These are phyloP conservation scores for Grosmannia serpens DNA, from an alignment of 2,329 filamentous ascomycete species.

Conservation along the genomic window DNA sequence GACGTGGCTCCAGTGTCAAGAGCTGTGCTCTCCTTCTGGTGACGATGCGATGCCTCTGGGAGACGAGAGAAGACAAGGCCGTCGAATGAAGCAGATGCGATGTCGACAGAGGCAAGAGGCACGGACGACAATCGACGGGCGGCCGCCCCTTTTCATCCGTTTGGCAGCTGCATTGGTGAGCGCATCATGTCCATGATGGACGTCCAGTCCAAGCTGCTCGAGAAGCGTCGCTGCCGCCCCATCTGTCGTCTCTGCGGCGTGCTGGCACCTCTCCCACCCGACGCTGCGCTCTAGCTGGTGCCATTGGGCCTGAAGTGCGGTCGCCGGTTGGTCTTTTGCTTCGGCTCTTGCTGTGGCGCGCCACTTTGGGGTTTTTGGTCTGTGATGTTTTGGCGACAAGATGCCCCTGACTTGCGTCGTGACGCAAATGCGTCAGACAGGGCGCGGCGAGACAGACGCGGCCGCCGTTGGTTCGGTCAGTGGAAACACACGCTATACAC, in stretches of 20 bases:
- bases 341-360: not conserved
- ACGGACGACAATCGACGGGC: not conserved
- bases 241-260: not conserved
- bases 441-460: not conserved
- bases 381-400: not conserved
- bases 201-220: not conserved
- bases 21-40: not conserved
- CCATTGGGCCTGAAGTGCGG: not conserved
- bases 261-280: not conserved
- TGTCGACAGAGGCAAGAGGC: not conserved
- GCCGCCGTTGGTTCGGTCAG: constrained; percentile 1
- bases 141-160: constrained; percentile 3
- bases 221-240: not conserved
- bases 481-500: not conserved
- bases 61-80: not conserved
- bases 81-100: not conserved
- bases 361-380: not conserved
- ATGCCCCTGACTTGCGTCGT: constrained; percentile 6
- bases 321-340: not conserved
- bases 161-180: not conserved
- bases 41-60: not conserved
- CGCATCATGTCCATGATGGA: not conserved
- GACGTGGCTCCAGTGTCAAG: not conserved
- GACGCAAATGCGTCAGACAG: constrained; percentile 10
- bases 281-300: not conserved